Base-by-base conservation (phyloP, 176 grass and related monocot species). In the Hsuehochloa calcarea region DNA sequence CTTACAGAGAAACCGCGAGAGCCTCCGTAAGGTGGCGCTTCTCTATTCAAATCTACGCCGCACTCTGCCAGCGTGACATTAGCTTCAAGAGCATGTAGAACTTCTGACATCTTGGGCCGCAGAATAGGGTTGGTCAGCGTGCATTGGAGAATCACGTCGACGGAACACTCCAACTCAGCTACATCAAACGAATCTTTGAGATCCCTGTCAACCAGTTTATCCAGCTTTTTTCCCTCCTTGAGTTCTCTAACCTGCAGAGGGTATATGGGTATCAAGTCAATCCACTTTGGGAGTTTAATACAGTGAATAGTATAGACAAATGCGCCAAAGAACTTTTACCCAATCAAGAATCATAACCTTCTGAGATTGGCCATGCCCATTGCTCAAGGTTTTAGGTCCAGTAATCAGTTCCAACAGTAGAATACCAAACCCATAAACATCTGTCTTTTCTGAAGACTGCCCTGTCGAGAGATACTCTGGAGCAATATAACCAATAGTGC, bases 361-460 rank as follows among this genome's bases (percentile, higher is more conserved):
- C 81, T 98, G 91, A 74, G 80, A 77, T 65, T 92, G 88, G 14
- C 80, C 91, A 72, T 95, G 94, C 44, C 93, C 96, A 63, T 88
- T 88, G 61, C 90, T 88, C 81, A 95, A 81, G 64, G 88, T 93
- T 82, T 95, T 98, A 60, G 93, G 96, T 47, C 96, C 96, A 75
- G 90, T 94, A 34, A 98, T 85, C 65, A 98, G 84, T 83, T 98
- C 96, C 84, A 98, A 88, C 63, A 98, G 68, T 75, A 95, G 86
- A 89, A 98, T 98, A 56, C 96, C 96, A 88, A 98, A 98, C 80
- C 93, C 96, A 72, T 98, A 98, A 66, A 98, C 96, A 71, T 95
- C 96, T 0, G 96, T 98, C 88, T 98, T 98, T 70, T 98, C 93
- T 26, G 96, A 98, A 29, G 93, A 95, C 77, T 98, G 96, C 26